Evolutionary conservation across 1,139 yeast genomes (phyloP).

Genomic region (Hanseniaspora gamundiae): DNA sequence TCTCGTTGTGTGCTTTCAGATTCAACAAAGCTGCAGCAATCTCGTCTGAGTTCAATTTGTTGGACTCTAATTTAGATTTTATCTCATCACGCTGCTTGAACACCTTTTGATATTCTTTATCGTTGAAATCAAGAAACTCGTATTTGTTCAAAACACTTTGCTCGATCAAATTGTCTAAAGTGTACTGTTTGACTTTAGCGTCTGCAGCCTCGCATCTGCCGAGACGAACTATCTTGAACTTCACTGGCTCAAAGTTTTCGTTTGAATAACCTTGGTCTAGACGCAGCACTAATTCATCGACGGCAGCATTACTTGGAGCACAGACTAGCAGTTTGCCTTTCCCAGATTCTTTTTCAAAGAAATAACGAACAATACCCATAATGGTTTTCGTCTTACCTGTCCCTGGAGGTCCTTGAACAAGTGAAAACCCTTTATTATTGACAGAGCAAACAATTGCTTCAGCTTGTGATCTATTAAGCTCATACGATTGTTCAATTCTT

Average conservation of each 20-base stretch:
- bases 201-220: slow-evolving; percentile 88
- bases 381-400: slow-evolving; percentile 98
- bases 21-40: slow-evolving; percentile 35
- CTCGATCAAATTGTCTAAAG: slow-evolving; percentile 82
- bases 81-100: slow-evolving; percentile 19
- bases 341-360: slow-evolving; percentile 29
- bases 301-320: slow-evolving; percentile 99
- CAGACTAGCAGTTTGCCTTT: slow-evolving; percentile 63
- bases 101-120: slow-evolving; percentile 20
- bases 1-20: slow-evolving; percentile 31
- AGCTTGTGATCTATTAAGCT: slow-evolving; percentile 82
- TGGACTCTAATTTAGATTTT: slow-evolving; percentile 18
- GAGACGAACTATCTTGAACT: slow-evolving; percentile 71
- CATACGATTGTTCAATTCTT: slow-evolving; percentile 35
- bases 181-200: slow-evolving; percentile 66
- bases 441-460: slow-evolving; percentile 71
- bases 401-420: slow-evolving; percentile 91
- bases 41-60: slow-evolving; percentile 28
- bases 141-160: slow-evolving; percentile 37
- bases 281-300: slow-evolving; percentile 88
- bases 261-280: slow-evolving; percentile 60
- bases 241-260: slow-evolving; percentile 42
- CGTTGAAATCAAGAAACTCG: slow-evolving; percentile 22
- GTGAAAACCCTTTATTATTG: slow-evolving; percentile 68
- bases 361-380: slow-evolving; percentile 78